Conservation (phyloP, 192 early-diverging fungal species). For the Gonapodya prolifera region DNA sequence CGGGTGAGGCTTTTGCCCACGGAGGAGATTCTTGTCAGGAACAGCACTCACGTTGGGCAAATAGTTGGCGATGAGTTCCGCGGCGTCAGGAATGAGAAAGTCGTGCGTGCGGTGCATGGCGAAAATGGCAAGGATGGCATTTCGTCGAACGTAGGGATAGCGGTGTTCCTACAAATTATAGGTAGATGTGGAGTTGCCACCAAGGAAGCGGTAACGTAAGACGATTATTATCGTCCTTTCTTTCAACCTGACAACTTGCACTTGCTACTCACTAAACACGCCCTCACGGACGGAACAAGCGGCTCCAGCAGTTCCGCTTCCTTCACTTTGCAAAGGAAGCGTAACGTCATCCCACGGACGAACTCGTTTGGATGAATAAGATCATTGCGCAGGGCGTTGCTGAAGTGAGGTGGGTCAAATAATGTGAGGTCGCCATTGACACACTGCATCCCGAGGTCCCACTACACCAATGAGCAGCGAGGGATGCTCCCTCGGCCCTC, state of each 20-base stretch:
- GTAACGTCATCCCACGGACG: slow-evolving; percentile 83
- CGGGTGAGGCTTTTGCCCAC: not conserved
- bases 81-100: slow-evolving; percentile 87
- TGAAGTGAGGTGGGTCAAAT: no score
- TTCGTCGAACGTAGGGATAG: slow-evolving; percentile 96
- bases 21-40: not conserved
- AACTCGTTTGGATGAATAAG: slow-evolving; percentile 98
- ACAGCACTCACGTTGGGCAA: slow-evolving; percentile 21
- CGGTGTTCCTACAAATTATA: slow-evolving; percentile 62
- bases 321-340: slow-evolving; percentile 88
- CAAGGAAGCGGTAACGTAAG: no score
- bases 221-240: no score
- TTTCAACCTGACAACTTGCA: no score
- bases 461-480: no score
- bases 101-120: slow-evolving; percentile 81
- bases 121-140: slow-evolving; percentile 87
- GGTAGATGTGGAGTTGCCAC: no score
- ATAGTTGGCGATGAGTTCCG: slow-evolving; percentile 66
- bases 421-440: no score
- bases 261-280: slow-evolving; percentile 54
- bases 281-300: slow-evolving; percentile 71
- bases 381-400: slow-evolving; percentile 89
- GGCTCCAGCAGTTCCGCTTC: slow-evolving; percentile 94
- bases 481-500: no score
- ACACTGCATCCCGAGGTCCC: no score